These are phyloP conservation scores for Penicillium roqueforti DNA, from an alignment of 495 filamentous ascomycete species.

Conservation along the genomic window DNA sequence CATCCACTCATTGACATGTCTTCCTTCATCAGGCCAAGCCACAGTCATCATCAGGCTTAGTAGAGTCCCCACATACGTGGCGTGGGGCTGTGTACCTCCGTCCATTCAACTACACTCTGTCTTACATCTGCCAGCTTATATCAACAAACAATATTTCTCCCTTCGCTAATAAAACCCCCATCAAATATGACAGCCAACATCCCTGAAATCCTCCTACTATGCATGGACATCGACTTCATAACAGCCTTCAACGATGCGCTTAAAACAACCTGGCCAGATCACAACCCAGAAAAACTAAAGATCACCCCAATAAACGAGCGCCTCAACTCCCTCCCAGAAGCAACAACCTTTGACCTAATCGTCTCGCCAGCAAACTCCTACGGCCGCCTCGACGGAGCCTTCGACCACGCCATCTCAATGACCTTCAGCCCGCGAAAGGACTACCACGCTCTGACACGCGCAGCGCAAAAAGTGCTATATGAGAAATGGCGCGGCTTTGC, in stretches of 20 bases:
- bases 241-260: slow-evolving; percentile 29
- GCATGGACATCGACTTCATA: slow-evolving; percentile 29
- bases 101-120: background rate
- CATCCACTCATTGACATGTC: background rate
- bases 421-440: slow-evolving; percentile 41
- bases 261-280: slow-evolving; percentile 18
- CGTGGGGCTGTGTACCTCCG: background rate
- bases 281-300: slow-evolving; percentile 14
- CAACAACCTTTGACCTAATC: slow-evolving; percentile 39
- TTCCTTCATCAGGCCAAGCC: background rate
- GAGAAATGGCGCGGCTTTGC: slow-evolving; percentile 45
- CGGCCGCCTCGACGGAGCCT: slow-evolving; percentile 48
- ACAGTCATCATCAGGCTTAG: background rate
- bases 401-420: slow-evolving; percentile 50
- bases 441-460: slow-evolving; percentile 43
- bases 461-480: slow-evolving; percentile 40
- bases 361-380: slow-evolving; percentile 53
- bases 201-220: slow-evolving; percentile 39
- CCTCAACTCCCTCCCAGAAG: slow-evolving; percentile 27
- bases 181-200: slow-evolving; percentile 29
- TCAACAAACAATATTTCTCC: background rate
- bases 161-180: background rate
- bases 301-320: slow-evolving; percentile 34
- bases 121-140: background rate
- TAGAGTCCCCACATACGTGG: background rate